Conservation (phyloP, 2,329 filamentous ascomycete genomes). For the Paraconiothyrium brasiliense region DNA sequence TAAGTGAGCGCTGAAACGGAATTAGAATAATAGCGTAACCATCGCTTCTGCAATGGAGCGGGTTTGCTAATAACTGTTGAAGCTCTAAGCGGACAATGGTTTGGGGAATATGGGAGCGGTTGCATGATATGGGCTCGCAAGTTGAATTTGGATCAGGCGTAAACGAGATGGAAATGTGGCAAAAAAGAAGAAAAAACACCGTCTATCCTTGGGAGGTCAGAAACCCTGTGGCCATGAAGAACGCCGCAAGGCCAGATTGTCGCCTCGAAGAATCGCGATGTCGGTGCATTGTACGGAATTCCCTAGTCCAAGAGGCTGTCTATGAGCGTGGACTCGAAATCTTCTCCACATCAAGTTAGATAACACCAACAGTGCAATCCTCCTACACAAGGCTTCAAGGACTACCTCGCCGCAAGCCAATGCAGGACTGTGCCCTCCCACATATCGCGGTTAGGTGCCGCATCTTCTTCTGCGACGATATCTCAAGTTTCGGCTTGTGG, state of each 20-base stretch:
- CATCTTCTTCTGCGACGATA: not conserved
- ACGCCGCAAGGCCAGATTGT: too few species aligned
- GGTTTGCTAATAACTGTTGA: not conserved
- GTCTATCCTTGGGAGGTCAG: too few species aligned
- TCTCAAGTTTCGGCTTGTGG: not conserved
- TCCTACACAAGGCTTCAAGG: not conserved
- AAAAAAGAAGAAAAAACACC: too few species aligned
- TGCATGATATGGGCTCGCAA: not conserved
- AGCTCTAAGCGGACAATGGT: not conserved
- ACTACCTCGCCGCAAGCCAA: conserved; percentile 1
- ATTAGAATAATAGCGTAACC: not conserved
- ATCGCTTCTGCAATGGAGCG: not conserved
- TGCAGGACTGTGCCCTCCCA: not conserved
- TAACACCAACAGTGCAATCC: not conserved
- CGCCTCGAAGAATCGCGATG: too few species aligned
- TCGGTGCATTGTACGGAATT: too few species aligned
- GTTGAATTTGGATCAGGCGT: too few species aligned
- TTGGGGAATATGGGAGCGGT: not conserved
- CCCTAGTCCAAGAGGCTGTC: not conserved
- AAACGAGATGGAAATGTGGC: too few species aligned
- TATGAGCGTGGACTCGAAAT: not conserved
- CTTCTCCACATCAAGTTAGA: not conserved
- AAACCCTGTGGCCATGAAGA: too few species aligned
- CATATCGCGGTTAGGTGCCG: not conserved
- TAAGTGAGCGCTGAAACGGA: not conserved